phyloP scores from a whole-genome alignment of 768 basidiomycete species.

The Roridomyces roridus region DNA sequence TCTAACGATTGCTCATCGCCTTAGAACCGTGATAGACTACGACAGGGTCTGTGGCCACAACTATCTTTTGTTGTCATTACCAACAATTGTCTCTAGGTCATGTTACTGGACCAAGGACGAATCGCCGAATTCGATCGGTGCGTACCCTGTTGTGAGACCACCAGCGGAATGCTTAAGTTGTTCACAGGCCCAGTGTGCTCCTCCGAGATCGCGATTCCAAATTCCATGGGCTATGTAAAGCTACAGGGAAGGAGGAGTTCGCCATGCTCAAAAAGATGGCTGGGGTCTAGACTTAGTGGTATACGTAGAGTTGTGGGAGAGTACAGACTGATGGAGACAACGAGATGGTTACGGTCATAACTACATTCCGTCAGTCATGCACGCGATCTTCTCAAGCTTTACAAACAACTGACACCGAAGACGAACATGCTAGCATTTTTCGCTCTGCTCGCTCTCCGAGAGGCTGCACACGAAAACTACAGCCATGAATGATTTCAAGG shows the following conservation, averaged over 20 bases:
- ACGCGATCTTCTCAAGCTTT: too few relatives aligned
- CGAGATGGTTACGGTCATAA: too few relatives aligned
- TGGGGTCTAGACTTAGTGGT: slow-evolving; percentile 34
- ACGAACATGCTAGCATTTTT: too few relatives aligned
- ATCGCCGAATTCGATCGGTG: slow-evolving; percentile 78
- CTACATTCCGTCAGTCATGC: too few relatives aligned
- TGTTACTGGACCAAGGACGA: slow-evolving; percentile 79
- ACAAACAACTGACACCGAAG: too few relatives aligned
- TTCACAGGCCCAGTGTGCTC: slow-evolving; percentile 55
- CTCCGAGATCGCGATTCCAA: slow-evolving; percentile 62
- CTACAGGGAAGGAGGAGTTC: slow-evolving; percentile 77
- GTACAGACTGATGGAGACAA: too few relatives aligned
- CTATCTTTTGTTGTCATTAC: background rate
- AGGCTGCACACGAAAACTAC: too few relatives aligned
- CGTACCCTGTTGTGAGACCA: slow-evolving; percentile 23
- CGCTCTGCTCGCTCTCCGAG: too few relatives aligned
- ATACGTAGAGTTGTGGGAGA: too few relatives aligned
- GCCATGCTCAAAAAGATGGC: slow-evolving; percentile 73
- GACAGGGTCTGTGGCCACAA: slow-evolving; percentile 55
- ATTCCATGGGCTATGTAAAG: slow-evolving; percentile 74
- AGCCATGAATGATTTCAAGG: too few relatives aligned
- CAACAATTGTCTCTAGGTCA: slow-evolving; percentile 53
- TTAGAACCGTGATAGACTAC: slow-evolving; percentile 84
- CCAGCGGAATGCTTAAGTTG: background rate
- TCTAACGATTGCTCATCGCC: slow-evolving; percentile 81